Evolutionary conservation across 2,329 filamentous ascomycete species (phyloP).

Genomic region (Zelopaecilomyces penicillatus): DNA sequence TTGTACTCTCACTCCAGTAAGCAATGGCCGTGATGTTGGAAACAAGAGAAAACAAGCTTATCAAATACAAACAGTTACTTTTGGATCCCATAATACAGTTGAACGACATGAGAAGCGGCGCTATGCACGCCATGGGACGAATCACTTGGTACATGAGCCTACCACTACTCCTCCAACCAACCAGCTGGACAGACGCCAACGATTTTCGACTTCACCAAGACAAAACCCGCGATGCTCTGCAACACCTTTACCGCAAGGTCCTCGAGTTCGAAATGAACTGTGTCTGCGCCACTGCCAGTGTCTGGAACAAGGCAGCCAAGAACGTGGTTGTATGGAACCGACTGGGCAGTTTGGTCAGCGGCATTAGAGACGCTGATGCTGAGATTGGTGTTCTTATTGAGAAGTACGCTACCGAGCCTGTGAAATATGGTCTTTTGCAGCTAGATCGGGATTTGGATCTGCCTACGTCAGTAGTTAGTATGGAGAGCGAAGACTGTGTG

Average conservation of each 20-base stretch:
- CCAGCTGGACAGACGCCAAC: slow-evolving; percentile 16
- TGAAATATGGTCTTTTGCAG: slow-evolving; percentile 10
- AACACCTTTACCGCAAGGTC: slow-evolving; percentile 22
- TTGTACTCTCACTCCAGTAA: slow-evolving; percentile 29
- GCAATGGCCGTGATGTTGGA: too few relatives aligned
- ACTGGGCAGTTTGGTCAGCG: slow-evolving; percentile 18
- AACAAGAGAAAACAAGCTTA: too few relatives aligned
- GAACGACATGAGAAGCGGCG: slow-evolving; percentile 20
- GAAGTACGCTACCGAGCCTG: slow-evolving; percentile 12
- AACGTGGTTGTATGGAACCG: slow-evolving; percentile 28
- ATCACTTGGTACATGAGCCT: slow-evolving; percentile 28
- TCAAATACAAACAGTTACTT: slow-evolving; percentile 23
- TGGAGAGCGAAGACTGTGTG: too few relatives aligned
- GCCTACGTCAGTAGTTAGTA: not conserved
- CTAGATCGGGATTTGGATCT: slow-evolving; percentile 10
- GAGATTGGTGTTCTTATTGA: slow-evolving; percentile 16
- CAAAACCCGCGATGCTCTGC: slow-evolving; percentile 15
- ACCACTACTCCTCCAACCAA: slow-evolving; percentile 16
- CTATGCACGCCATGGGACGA: slow-evolving; percentile 23
- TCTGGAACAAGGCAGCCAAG: slow-evolving; percentile 28
- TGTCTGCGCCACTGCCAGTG: slow-evolving; percentile 28
- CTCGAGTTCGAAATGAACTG: slow-evolving; percentile 33
- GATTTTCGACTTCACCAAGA: slow-evolving; percentile 16
- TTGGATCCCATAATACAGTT: slow-evolving; percentile 27
- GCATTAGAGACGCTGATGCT: slow-evolving; percentile 19